A percentile compares a stretch with the other conserved stretches of the same genome.
Conservation (phyloP, 1,139 yeast genomes). For the Debaryomycetaceae sp. region DNA sequence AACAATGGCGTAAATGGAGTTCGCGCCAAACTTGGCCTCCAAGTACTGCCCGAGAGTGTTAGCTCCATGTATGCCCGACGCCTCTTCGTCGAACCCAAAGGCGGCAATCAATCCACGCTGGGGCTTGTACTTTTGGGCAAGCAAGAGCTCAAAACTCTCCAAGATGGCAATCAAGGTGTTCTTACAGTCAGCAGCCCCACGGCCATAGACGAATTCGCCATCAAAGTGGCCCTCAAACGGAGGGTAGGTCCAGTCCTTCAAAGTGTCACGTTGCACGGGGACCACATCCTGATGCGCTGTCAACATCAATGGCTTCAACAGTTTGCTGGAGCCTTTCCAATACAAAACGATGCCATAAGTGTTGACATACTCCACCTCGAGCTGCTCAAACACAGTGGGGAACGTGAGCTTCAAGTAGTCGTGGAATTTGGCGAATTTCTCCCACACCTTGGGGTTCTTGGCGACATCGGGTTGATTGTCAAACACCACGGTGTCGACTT, state of each 20-base stretch:
- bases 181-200: conserved; percentile 42
- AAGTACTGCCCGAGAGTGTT: conserved; percentile 22
- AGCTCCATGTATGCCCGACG: conserved; percentile 37
- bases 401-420: conserved; percentile 50
- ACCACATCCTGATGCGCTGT: conserved; percentile 84
- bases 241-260: conserved; percentile 59
- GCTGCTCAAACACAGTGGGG: conserved; percentile 49
- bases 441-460: conserved; percentile 35
- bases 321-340: conserved; percentile 55
- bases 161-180: conserved; percentile 35
- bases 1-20: conserved; percentile 36
- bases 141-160: conserved; percentile 35
- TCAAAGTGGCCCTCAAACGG: conserved; percentile 72
- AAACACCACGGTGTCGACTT: conserved; percentile 40
- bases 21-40: conserved; percentile 27
- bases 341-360: conserved; percentile 62
- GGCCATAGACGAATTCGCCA: conserved; percentile 40
- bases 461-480: conserved; percentile 41
- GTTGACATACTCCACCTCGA: conserved; percentile 56
- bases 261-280: conserved; percentile 63
- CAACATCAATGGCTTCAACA: conserved; percentile 59
- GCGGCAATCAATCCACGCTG: conserved; percentile 35
- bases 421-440: conserved; percentile 50
- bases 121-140: conserved; percentile 26
- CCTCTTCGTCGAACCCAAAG: conserved; percentile 45